Percentiles rank a stretch among this genome's conserved stretches.
These are phyloP conservation scores for Phytophthora fragariae DNA, from an alignment of 352 stramenopile species.

Conservation along the genomic window DNA sequence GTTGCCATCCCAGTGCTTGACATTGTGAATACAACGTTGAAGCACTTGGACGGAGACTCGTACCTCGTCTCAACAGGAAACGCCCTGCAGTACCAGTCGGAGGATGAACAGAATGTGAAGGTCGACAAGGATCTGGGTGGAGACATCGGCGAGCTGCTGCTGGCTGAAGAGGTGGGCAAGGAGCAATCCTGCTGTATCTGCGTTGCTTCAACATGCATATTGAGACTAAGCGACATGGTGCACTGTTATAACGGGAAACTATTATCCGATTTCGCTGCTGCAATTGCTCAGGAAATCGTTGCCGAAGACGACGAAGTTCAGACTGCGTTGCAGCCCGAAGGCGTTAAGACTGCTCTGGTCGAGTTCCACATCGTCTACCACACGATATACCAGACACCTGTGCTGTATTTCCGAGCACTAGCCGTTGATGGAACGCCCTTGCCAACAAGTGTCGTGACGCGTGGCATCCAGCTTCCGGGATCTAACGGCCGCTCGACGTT, in stretches of 20 bases:
- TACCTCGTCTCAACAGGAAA: constrained; percentile 75
- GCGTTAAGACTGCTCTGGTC: constrained; percentile 47
- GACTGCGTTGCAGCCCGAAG: background rate
- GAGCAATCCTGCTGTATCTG: background rate
- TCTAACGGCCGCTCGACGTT: constrained; percentile 43
- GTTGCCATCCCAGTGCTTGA: background rate
- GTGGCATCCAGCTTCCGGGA: constrained; percentile 44
- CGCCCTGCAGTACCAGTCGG: background rate
- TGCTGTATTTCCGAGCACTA: constrained; percentile 71
- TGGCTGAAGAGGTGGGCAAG: constrained; percentile 26
- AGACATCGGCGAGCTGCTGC: constrained; percentile 30
- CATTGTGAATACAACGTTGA: constrained; percentile 10
- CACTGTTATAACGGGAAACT: too few species aligned
- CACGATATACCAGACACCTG: constrained; percentile 74
- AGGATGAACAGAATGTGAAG: background rate
- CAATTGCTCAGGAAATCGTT: constrained; percentile 10
- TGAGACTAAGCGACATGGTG: background rate
- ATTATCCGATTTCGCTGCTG: too few species aligned
- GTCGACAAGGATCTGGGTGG: background rate
- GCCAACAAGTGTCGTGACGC: constrained; percentile 23
- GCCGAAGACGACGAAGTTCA: constrained; percentile 13
- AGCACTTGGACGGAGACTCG: constrained; percentile 71
- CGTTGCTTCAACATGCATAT: constrained; percentile 1
- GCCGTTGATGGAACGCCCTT: constrained; percentile 54
- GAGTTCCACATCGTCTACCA: constrained; percentile 89